phyloP scores from a whole-genome alignment of 2,329 filamentous ascomycete genomes.

The Macrophomina pseudophaseolina region DNA sequence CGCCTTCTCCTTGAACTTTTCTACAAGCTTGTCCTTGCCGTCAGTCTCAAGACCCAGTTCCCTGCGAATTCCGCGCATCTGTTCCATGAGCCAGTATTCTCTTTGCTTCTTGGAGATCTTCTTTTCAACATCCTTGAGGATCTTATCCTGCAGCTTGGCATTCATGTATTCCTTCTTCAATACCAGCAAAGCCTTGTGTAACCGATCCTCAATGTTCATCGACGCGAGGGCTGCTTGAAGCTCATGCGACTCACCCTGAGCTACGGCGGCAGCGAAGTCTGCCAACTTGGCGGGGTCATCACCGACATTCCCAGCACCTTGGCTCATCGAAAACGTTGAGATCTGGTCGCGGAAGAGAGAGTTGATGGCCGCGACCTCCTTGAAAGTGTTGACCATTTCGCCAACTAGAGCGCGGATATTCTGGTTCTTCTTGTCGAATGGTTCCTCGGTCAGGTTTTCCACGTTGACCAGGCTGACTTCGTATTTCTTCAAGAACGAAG shows the following conservation, averaged over 20 bases:
- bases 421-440: constrained; percentile 86
- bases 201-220: constrained; percentile 87
- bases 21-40: constrained; percentile 96
- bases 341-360: constrained; percentile 96
- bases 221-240: constrained; percentile 89
- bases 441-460: constrained; percentile 87
- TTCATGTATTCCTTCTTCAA: constrained; percentile 99
- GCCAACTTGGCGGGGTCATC: constrained; percentile 94
- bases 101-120: constrained; percentile 97
- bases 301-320: constrained; percentile 91
- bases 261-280: constrained; percentile 95
- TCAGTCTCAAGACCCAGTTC: constrained; percentile 97
- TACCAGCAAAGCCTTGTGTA: constrained; percentile 89
- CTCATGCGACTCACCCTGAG: constrained; percentile 84
- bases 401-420: constrained; percentile 91
- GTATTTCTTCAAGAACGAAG: constrained; percentile 88
- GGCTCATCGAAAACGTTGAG: constrained; percentile 94
- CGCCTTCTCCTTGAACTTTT: constrained; percentile 96
- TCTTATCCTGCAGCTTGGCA: constrained; percentile 94
- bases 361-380: constrained; percentile 93
- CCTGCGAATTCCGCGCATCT: constrained; percentile 97
- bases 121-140: constrained; percentile 94
- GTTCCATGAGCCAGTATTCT: constrained; percentile 99
- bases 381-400: constrained; percentile 98
- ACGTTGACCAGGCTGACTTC: constrained; percentile 94